Evolutionary conservation across 768 basidiomycete species (phyloP).

Genomic region (Dioszegia hungarica): DNA sequence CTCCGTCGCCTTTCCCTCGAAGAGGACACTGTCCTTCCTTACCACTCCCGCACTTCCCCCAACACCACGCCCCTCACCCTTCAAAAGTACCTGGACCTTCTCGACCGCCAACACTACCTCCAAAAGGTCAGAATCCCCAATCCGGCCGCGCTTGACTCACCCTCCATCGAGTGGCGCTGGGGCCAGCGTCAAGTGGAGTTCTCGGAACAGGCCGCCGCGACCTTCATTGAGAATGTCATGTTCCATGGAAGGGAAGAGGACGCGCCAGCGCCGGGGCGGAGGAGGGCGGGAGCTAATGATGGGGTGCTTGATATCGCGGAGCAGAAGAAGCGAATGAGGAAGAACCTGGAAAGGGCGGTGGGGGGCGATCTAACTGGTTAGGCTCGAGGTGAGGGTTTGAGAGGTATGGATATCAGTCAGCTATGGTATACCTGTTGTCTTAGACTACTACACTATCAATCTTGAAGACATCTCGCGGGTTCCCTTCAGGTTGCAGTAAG

Average conservation of each 20-base stretch:
- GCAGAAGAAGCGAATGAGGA: constrained; percentile 24
- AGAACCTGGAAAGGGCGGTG: constrained; percentile 32
- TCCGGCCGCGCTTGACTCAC: constrained; percentile 48
- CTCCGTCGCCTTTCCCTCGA: constrained; percentile 67
- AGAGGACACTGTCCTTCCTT: constrained; percentile 54
- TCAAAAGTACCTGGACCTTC: constrained; percentile 62
- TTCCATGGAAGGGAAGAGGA: constrained; percentile 15
- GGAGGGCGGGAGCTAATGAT: background rate
- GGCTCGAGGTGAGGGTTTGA: background rate
- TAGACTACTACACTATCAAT: too few species aligned
- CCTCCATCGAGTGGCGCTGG: constrained; percentile 75
- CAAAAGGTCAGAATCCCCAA: constrained; percentile 54
- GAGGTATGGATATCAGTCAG: too few species aligned
- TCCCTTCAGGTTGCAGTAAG: too few species aligned
- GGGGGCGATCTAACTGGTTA: constrained; percentile 23
- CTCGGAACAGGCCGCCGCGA: constrained; percentile 67
- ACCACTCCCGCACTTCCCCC: constrained; percentile 45
- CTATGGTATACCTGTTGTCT: too few species aligned
- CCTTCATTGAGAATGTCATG: constrained; percentile 62
- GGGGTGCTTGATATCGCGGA: background rate
- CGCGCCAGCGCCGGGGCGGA: constrained; percentile 8
- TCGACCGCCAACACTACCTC: constrained; percentile 71
- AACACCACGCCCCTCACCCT: constrained; percentile 54
- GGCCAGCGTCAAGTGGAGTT: constrained; percentile 79
- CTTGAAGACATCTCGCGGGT: too few species aligned